These are phyloP conservation scores for Jimgerdemannia flammicorona DNA, from an alignment of 192 early-diverging fungal species.

Conservation along the genomic window DNA sequence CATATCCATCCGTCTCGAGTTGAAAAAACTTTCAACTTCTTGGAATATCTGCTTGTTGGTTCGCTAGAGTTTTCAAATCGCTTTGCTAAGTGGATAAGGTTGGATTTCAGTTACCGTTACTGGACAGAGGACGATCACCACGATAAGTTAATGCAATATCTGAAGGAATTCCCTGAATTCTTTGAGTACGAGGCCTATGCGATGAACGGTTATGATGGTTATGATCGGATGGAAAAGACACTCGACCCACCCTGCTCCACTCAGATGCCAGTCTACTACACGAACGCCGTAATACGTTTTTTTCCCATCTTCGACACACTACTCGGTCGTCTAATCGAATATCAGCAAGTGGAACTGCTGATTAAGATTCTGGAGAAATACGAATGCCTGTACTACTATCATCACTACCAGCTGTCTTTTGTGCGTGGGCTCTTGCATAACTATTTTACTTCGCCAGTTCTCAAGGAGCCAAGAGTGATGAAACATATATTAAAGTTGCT, in stretches of 20 bases:
- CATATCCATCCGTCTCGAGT: slow-evolving; percentile 46
- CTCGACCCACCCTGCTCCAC: slow-evolving; percentile 57
- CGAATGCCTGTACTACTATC: slow-evolving; percentile 58
- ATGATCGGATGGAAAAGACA: slow-evolving; percentile 22
- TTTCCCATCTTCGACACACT: slow-evolving; percentile 63
- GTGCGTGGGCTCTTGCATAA: slow-evolving; percentile 64
- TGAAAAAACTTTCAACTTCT: slow-evolving; percentile 39
- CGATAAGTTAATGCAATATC: slow-evolving; percentile 57
- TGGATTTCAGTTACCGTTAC: slow-evolving; percentile 59
- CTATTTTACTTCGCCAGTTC: slow-evolving; percentile 58
- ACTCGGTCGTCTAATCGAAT: slow-evolving; percentile 65
- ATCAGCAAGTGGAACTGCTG: slow-evolving; percentile 53
- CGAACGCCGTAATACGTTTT: slow-evolving; percentile 62
- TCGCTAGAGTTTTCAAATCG: slow-evolving; percentile 47
- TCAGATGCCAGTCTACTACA: slow-evolving; percentile 67
- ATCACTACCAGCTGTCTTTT: slow-evolving; percentile 65
- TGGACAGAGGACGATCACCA: slow-evolving; percentile 73
- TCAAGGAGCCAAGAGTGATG: slow-evolving; percentile 52
- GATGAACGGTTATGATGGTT: slow-evolving; percentile 23
- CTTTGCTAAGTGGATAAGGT: slow-evolving; percentile 58
- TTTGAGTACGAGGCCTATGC: slow-evolving; percentile 70
- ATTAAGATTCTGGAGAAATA: slow-evolving; percentile 57
- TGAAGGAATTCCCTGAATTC: slow-evolving; percentile 67
- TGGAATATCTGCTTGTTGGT: slow-evolving; percentile 50
- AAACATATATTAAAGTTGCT: slow-evolving; percentile 55